A percentile compares a stretch with the other conserved stretches of the same genome.
Conservation (phyloP, 495 filamentous ascomycete species). For the Thermothielavioides terrestris region DNA sequence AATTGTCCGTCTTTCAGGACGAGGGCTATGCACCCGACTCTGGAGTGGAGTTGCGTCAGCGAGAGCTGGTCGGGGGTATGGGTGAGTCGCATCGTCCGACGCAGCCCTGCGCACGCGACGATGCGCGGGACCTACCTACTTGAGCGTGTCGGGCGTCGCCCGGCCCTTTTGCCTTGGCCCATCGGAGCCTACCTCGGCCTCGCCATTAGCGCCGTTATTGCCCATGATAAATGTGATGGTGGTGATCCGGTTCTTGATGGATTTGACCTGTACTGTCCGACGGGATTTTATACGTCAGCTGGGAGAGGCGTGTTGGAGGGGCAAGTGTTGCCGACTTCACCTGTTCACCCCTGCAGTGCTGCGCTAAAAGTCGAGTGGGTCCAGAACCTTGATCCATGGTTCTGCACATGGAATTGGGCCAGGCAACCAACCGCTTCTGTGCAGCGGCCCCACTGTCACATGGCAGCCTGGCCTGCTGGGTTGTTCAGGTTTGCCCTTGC, state of each 20-base stretch:
- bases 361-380: no score
- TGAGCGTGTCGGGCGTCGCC: conserved; percentile 69
- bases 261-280: neutral
- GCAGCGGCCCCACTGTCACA: no score
- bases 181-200: conserved; percentile 37
- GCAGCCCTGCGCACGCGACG: no score
- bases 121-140: conserved; percentile 40
- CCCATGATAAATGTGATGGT: conserved; percentile 33
- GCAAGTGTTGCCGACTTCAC: neutral
- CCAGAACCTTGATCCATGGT: no score
- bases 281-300: no score
- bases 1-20: conserved; percentile 63
- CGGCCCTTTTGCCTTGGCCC: conserved; percentile 60
- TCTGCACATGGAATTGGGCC: no score
- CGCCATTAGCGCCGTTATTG: conserved; percentile 28
- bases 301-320: neutral
- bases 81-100: neutral
- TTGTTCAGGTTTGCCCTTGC: no score
- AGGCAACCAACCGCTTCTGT: no score
- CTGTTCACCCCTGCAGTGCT: no score
- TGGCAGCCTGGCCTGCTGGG: no score
- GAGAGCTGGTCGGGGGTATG: no score
- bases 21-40: conserved; percentile 43
- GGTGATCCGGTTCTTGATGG: neutral
- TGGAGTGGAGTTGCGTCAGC: conserved; percentile 10